Evolutionary conservation across 305 asterid genomes (phyloP).

Genomic region (Stenogyne calaminthoides): DNA sequence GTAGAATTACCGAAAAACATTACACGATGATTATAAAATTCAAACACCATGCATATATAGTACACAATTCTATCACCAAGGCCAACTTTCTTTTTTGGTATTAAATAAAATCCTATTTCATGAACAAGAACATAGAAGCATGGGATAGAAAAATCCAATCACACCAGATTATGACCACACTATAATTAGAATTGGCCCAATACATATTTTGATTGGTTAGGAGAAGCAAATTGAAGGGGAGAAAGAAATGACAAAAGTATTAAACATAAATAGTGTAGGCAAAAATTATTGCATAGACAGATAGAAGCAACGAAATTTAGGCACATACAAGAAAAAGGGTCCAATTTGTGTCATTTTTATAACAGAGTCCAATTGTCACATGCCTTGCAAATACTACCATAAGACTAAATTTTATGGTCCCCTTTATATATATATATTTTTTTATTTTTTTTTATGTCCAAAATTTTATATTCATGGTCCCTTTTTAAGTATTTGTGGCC

Average conservation of each 20-base stretch:
- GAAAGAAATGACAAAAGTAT: slow-evolving; percentile 29
- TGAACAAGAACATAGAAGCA: background rate
- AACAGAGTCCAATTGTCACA: slow-evolving; percentile 3
- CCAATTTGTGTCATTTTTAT: slow-evolving; percentile 6
- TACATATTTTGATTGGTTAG: slow-evolving; percentile 18
- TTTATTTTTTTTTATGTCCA: background rate
- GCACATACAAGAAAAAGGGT: slow-evolving; percentile 3
- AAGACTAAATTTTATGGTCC: slow-evolving; percentile 31
- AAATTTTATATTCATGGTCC: background rate
- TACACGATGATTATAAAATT: no score
- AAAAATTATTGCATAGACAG: slow-evolving; percentile 9
- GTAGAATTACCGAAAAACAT: no score
- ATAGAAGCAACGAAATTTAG: slow-evolving; percentile 17
- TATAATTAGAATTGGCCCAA: slow-evolving; percentile 10
- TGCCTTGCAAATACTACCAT: slow-evolving; percentile 26
- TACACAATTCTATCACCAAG: no score
- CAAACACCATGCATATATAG: no score
- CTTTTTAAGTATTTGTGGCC: background rate
- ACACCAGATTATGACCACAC: slow-evolving; percentile 6
- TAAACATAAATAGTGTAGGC: slow-evolving; percentile 13
- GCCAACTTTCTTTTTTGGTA: background rate
- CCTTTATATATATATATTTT: no score
- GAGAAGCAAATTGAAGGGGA: slow-evolving; percentile 27
- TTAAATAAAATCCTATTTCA: background rate
- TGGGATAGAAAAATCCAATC: background rate